phyloP scores from a whole-genome alignment of 2,329 filamentous ascomycete species.

The Colletotrichum sp. region DNA sequence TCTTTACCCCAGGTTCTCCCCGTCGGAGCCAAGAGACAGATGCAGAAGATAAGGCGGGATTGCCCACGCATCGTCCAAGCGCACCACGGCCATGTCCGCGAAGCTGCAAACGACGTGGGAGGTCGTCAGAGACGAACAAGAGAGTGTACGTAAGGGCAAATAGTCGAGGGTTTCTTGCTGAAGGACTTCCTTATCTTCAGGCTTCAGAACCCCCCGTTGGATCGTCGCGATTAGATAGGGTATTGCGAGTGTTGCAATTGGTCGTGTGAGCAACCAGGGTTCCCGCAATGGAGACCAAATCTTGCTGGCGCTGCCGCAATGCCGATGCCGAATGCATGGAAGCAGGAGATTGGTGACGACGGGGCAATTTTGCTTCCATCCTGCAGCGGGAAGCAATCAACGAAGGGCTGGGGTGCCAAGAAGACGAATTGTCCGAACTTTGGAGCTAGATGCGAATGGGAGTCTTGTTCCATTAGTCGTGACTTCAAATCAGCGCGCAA shows the following conservation, averaged over 20 bases:
- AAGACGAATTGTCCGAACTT: neutral
- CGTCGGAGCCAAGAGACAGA: neutral
- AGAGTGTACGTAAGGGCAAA: neutral
- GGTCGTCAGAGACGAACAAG: neutral
- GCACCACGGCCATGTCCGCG: neutral
- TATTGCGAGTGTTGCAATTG: neutral
- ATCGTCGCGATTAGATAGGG: neutral
- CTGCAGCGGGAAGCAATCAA: neutral
- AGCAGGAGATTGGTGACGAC: neutral
- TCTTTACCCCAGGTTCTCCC: neutral
- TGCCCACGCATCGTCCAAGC: neutral
- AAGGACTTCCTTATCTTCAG: constrained; percentile 6
- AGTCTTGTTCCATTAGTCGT: neutral
- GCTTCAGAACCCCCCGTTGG: neutral
- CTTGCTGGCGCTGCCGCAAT: neutral
- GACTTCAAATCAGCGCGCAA: neutral
- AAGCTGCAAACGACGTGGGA: neutral
- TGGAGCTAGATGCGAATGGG: neutral
- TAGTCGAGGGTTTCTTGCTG: neutral
- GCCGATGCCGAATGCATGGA: constrained; percentile 10
- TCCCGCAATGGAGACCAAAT: neutral
- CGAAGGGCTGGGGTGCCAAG: neutral
- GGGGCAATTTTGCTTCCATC: neutral
- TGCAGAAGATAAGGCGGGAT: neutral
- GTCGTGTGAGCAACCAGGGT: neutral